These are phyloP conservation scores for Xylaria digitata DNA, from an alignment of 2,329 filamentous ascomycete genomes.

Conservation along the genomic window DNA sequence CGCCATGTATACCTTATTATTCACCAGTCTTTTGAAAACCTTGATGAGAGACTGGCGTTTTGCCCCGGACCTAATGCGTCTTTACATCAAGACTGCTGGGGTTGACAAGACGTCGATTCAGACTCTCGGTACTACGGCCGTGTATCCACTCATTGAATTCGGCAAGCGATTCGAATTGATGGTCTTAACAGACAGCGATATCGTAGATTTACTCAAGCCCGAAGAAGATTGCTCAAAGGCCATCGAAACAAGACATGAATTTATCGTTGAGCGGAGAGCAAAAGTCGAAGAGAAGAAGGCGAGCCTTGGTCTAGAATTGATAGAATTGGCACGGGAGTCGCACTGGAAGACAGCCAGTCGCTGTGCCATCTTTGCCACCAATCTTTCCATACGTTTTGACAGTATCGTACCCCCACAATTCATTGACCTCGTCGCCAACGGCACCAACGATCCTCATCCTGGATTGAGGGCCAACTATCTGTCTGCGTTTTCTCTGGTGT, in stretches of 20 bases:
- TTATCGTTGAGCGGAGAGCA: slow-evolving; percentile 78
- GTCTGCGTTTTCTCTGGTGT: slow-evolving; percentile 78
- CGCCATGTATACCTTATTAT: slow-evolving; percentile 88
- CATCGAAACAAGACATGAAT: slow-evolving; percentile 75
- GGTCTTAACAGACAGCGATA: slow-evolving; percentile 79
- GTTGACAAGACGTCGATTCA: slow-evolving; percentile 97
- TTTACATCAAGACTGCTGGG: slow-evolving; percentile 89
- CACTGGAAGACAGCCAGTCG: slow-evolving; percentile 97
- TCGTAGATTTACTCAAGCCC: slow-evolving; percentile 79
- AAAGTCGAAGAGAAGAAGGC: slow-evolving; percentile 87
- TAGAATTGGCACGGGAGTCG: slow-evolving; percentile 78
- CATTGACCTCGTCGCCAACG: slow-evolving; percentile 82
- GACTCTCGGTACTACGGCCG: slow-evolving; percentile 81
- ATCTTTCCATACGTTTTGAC: slow-evolving; percentile 91
- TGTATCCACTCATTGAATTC: slow-evolving; percentile 91
- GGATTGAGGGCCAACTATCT: slow-evolving; percentile 84
- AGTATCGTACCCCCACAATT: slow-evolving; percentile 84
- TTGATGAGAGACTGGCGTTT: slow-evolving; percentile 94
- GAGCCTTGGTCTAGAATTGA: slow-evolving; percentile 82
- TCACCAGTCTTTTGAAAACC: slow-evolving; percentile 88
- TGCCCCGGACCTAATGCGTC: slow-evolving; percentile 85
- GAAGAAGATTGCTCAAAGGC: slow-evolving; percentile 68
- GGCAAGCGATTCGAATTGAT: slow-evolving; percentile 88
- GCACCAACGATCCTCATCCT: slow-evolving; percentile 91
- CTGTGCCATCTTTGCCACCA: slow-evolving; percentile 90